These are phyloP conservation scores for Leptographium lundbergii DNA, from an alignment of 2,329 filamentous ascomycete species.

Conservation along the genomic window DNA sequence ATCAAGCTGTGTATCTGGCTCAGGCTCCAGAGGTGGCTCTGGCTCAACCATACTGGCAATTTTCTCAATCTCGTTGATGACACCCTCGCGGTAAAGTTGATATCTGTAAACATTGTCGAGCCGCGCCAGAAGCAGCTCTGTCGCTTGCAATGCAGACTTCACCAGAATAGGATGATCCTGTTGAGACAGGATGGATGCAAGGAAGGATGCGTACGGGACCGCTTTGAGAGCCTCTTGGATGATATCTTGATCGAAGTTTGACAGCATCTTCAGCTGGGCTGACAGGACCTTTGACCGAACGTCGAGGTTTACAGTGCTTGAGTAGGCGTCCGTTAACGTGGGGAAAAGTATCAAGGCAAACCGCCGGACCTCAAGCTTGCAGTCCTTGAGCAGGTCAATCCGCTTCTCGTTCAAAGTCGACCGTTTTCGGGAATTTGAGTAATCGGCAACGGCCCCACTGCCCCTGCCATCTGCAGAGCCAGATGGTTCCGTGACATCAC, in stretches of 20 bases:
- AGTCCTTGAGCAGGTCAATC: slow-evolving; percentile 67
- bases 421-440: slow-evolving; percentile 33
- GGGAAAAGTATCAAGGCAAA: slow-evolving; percentile 91
- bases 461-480: not conserved
- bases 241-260: slow-evolving; percentile 77
- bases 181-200: slow-evolving; percentile 90
- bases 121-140: slow-evolving; percentile 74
- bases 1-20: not conserved
- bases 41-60: slow-evolving; percentile 44
- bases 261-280: slow-evolving; percentile 96
- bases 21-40: slow-evolving; percentile 11
- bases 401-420: slow-evolving; percentile 60
- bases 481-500: slow-evolving; percentile 20
- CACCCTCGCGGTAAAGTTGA: slow-evolving; percentile 93
- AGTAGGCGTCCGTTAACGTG: slow-evolving; percentile 91
- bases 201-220: slow-evolving; percentile 89
- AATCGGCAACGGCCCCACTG: slow-evolving; percentile 20
- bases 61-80: slow-evolving; percentile 81
- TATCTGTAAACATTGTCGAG: slow-evolving; percentile 84
- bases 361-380: slow-evolving; percentile 74
- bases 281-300: slow-evolving; percentile 91
- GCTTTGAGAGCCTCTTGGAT: slow-evolving; percentile 74
- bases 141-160: slow-evolving; percentile 75
- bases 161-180: slow-evolving; percentile 85
- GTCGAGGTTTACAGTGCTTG: slow-evolving; percentile 88